Percentiles rank a stretch among this genome's conserved stretches.
Evolutionary conservation across 352 stramenopile species (phyloP).

Genomic region (Phytopythium vexans): DNA sequence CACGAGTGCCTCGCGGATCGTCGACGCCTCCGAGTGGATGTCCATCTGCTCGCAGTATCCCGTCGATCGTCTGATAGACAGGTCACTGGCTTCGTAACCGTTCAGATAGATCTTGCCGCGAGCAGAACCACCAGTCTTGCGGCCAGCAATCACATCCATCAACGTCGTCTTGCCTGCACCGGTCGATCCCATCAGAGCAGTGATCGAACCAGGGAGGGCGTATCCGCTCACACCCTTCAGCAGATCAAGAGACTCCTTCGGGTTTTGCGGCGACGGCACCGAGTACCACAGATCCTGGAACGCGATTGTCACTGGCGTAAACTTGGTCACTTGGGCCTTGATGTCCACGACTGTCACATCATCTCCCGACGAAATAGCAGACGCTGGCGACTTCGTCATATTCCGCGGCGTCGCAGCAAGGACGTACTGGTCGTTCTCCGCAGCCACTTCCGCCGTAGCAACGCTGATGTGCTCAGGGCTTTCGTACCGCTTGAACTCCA

Average conservation of each 20-base stretch:
- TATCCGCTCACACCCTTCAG: conserved; percentile 28
- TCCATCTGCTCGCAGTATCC: conserved; percentile 71
- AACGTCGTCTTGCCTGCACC: conserved; percentile 5
- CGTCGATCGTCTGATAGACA: conserved; percentile 22
- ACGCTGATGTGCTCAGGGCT: conserved; percentile 13
- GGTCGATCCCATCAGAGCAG: conserved; percentile 71
- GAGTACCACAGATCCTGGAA: conserved; percentile 24
- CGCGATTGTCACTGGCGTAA: conserved; percentile 18
- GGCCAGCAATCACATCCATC: conserved; percentile 10
- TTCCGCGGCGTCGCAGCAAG: conserved; percentile 9
- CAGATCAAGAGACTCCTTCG: conserved; percentile 14
- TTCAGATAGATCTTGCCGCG: conserved; percentile 18
- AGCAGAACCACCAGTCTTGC: conserved; percentile 7
- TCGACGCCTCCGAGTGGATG: conserved; percentile 71
- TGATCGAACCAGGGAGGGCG: conserved; percentile 46
- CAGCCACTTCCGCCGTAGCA: neutral
- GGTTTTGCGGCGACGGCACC: conserved; percentile 5
- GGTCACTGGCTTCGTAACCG: conserved; percentile 17
- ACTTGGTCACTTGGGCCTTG: conserved; percentile 17
- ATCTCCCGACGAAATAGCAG: no score
- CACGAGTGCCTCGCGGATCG: conserved; percentile 73
- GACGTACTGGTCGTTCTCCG: conserved; percentile 8
- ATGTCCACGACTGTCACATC: conserved; percentile 17
- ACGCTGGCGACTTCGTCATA: neutral
- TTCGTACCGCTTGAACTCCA: conserved; percentile 28